Evolutionary conservation across 2,329 filamentous ascomycete species (phyloP).

Genomic region (Penicillium freii): DNA sequence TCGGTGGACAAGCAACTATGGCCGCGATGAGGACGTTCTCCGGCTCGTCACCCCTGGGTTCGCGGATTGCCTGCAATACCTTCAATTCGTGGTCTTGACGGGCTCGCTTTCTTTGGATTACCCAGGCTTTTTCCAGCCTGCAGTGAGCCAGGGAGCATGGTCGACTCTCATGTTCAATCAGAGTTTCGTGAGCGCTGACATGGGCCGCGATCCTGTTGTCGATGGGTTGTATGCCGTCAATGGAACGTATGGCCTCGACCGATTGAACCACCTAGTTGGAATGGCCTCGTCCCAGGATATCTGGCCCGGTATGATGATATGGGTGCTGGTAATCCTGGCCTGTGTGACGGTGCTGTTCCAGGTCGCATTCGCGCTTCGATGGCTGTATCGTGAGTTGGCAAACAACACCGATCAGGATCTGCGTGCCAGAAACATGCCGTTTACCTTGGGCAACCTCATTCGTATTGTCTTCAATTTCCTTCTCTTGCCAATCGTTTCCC

Average conservation of each 20-base stretch:
- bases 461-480: slow-evolving; percentile 92
- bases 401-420: slow-evolving; percentile 80
- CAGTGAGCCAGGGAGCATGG: slow-evolving; percentile 84
- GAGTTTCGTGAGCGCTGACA: slow-evolving; percentile 71
- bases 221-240: slow-evolving; percentile 87
- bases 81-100: slow-evolving; percentile 86
- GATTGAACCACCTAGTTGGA: slow-evolving; percentile 76
- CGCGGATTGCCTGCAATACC: slow-evolving; percentile 93
- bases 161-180: slow-evolving; percentile 89
- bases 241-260: slow-evolving; percentile 74
- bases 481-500: slow-evolving; percentile 76
- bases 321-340: slow-evolving; percentile 75
- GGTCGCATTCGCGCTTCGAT: slow-evolving; percentile 71
- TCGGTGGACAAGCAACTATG: slow-evolving; percentile 97
- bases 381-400: slow-evolving; percentile 69
- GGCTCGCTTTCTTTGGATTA: slow-evolving; percentile 86
- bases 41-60: slow-evolving; percentile 94
- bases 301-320: slow-evolving; percentile 92
- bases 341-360: slow-evolving; percentile 69
- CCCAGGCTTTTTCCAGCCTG: slow-evolving; percentile 91
- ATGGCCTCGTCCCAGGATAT: slow-evolving; percentile 74
- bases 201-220: slow-evolving; percentile 64
- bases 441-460: slow-evolving; percentile 74
- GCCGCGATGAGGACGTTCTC: slow-evolving; percentile 85
- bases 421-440: slow-evolving; percentile 86